Base-by-base conservation (phyloP, 768 basidiomycete species). In the Tephrocybe rancida region DNA sequence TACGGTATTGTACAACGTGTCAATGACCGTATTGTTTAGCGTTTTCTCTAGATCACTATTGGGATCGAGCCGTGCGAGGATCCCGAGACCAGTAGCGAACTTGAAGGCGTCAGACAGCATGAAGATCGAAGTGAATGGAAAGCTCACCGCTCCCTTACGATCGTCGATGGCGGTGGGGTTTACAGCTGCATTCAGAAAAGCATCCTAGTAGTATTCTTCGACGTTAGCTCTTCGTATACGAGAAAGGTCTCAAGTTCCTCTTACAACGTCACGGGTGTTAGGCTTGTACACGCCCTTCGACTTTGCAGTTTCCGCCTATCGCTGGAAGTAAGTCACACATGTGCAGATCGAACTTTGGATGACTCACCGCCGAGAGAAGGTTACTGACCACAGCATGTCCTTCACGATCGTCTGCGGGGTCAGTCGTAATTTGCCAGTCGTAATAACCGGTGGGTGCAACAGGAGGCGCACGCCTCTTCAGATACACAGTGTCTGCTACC, bases 1-100 rank as follows among this genome's bases (percentile, higher is more conserved):
- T n/a, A 84, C 74, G 16, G 87, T 78, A 63, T 85, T 83, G 63
- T 83, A 82, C 7, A 76, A 69, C 57, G 78, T 53, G 70, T 71
- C 74, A 52, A 78, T 61, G 3, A 61, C 64, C 6, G 60, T 59
- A 43, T 67, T 61, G 30, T 62, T 62, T 32, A 67, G 38, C 29
- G 61, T 55, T 52, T 61, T 61, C 13, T 58, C 52, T 7, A 64
- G 29, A 39, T 57, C 58, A 32, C 18, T 55, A 27, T 54, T 45
- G 19, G 67, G 60, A 39, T 63, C 56, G 1, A 69, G 35, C 14
- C 57, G 47, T 13, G 70, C 65, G 3, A 73, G 56, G 32, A 71
- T 57, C 1, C 57, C 61, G 3, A 73, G 61, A 27, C 61, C 65
- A 26, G 46, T 57, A 2, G 63, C 58, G 48, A 73, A 70, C 70